Conservation (phyloP, 208 protist genomes). For the Trichomonas gallinae region DNA sequence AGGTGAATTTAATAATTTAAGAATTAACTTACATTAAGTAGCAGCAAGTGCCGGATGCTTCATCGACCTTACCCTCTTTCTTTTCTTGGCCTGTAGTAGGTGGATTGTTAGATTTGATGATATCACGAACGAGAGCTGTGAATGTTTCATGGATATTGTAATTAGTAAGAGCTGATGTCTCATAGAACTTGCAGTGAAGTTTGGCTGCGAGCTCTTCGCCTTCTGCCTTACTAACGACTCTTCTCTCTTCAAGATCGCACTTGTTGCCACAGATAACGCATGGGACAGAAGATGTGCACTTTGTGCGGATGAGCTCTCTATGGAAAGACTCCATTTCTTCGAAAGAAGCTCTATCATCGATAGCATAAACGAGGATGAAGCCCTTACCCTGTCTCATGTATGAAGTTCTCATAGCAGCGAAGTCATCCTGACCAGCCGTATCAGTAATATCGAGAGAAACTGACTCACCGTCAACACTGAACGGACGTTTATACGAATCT, state of each 20-base stretch:
- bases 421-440: constrained; percentile 41
- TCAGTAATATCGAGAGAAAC: constrained; percentile 41
- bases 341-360: constrained; percentile 26
- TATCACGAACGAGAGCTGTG: constrained; percentile 48
- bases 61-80: neutral
- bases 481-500: constrained; percentile 35
- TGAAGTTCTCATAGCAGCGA: constrained; percentile 26
- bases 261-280: constrained; percentile 49
- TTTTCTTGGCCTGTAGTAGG: neutral
- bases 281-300: constrained; percentile 21
- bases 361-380: constrained; percentile 37
- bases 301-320: constrained; percentile 30
- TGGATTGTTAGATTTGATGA: constrained; percentile 10
- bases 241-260: constrained; percentile 45
- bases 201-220: constrained; percentile 45
- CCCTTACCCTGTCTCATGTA: constrained; percentile 38
- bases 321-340: constrained; percentile 34
- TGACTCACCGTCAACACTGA: constrained; percentile 31
- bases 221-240: constrained; percentile 42
- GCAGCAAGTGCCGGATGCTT: neutral
- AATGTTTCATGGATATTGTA: constrained; percentile 53
- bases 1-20: no score
- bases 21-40: neutral
- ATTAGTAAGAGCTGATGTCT: constrained; percentile 47
- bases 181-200: constrained; percentile 41